A percentile compares a stretch with the other conserved stretches of the same genome.
Conservation (phyloP, 805 yeast genomes). For the Ogataea pignaliae region DNA sequence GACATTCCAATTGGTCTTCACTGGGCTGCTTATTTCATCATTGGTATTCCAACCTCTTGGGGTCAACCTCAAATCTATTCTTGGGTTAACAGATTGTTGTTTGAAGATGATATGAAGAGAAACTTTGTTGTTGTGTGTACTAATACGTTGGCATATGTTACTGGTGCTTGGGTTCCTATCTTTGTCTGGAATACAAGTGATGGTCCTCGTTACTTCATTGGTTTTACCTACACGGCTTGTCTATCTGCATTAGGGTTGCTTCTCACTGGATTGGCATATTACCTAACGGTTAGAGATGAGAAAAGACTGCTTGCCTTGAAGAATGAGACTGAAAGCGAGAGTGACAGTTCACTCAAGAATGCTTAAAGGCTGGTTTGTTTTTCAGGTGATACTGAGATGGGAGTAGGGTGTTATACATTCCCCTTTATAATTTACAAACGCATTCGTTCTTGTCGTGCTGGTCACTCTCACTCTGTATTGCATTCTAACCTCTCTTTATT, state of each 20-base stretch:
- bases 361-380: no score
- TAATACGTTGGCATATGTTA: constrained; percentile 38
- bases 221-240: constrained; percentile 36
- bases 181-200: constrained; percentile 36
- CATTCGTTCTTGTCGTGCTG: no score
- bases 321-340: no score
- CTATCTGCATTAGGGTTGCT: constrained; percentile 30
- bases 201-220: constrained; percentile 34
- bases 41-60: constrained; percentile 44
- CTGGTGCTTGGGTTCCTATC: constrained; percentile 38
- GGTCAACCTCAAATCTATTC: constrained; percentile 55
- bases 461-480: no score
- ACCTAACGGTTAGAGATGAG: constrained; percentile 20
- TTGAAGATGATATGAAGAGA: constrained; percentile 40
- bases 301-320: no score
- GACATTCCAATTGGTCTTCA: constrained; percentile 43
- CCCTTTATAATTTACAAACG: no score
- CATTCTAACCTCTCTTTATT: no score
- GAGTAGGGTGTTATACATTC: no score
- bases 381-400: no score
- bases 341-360: no score
- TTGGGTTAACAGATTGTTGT: constrained; percentile 48
- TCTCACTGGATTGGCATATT: constrained; percentile 23
- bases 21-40: constrained; percentile 45
- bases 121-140: constrained; percentile 36